Evolutionary conservation across 2,329 filamentous ascomycete species (phyloP), one percentile per base, ranked within the genome.

Genomic region (Claviceps capensis): DNA sequence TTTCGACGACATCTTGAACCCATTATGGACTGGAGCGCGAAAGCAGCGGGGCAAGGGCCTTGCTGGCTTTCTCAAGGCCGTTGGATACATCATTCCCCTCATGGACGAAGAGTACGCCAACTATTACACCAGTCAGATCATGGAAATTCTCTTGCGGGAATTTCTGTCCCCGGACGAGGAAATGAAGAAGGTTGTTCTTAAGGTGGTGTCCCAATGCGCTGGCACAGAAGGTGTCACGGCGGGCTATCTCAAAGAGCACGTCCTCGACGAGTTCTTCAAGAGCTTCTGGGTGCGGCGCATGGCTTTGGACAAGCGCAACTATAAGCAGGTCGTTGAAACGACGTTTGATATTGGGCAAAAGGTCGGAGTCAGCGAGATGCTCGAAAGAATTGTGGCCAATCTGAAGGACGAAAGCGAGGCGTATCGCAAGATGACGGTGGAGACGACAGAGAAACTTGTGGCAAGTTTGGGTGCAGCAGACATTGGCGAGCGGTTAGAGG

Each of bases 101-200:
- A 98, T 98, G 93, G 93, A 98, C 71, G 93, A 98, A 69, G 93
- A 98, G 65, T 97, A 96, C 67, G 91, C 93, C 69, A 97, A 96
- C 66, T 98, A 98, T 72, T 98, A 98, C 64, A 97, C 93, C 8
- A 88, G 83, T 59, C 90, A 98, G 68, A 96, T 98, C 62, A 97
- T 98, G 91, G 93, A 97, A 68, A 97, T 97, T 62, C 73, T 98
- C 14, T 80, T 97, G 34, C 83, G 93, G 61, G 93, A 98, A 65
- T 98, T 98, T 63, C 86, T 89, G 6, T 96, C 91, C 0, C 93
- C 93, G 0, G 93, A 98, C 59, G 93, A 98, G 68, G 93, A 98
- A 69, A 98, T 98, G 93, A 98, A 97, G 72, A 98, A 98, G 73
- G 93, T 98, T 1, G 93, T 98, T 7, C 73, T 98, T 53, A 97